These are phyloP conservation scores for Melampsora americana DNA, from an alignment of 1,284 basidiomycete species.

Conservation along the genomic window DNA sequence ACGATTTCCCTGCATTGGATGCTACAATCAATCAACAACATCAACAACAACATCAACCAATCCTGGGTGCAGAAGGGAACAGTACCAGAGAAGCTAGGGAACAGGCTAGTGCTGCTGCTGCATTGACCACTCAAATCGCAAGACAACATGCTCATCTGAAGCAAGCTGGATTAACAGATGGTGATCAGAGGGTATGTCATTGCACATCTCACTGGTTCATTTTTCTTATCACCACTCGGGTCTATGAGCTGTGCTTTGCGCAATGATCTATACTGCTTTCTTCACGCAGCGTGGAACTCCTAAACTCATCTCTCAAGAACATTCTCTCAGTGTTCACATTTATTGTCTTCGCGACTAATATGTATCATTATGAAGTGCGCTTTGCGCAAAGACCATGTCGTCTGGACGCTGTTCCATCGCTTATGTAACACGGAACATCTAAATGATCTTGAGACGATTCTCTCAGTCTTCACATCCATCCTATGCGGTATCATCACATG, in stretches of 20 bases:
- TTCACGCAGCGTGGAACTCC: too few species aligned
- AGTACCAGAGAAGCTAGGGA: slow-evolving; percentile 33
- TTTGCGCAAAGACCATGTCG: too few species aligned
- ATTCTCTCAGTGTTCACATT: too few species aligned
- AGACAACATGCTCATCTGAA: slow-evolving; percentile 40
- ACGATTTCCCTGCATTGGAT: slow-evolving; percentile 44
- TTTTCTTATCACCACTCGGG: not conserved
- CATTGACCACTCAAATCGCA: slow-evolving; percentile 37
- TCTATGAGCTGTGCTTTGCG: too few species aligned
- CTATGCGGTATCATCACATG: not conserved
- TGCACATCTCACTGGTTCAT: not conserved
- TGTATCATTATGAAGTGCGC: too few species aligned
- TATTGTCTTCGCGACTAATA: too few species aligned
- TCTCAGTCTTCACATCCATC: too few species aligned
- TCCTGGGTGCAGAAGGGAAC: slow-evolving; percentile 12
- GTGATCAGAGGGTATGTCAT: slow-evolving; percentile 32
- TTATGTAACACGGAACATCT: too few species aligned
- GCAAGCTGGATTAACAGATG: slow-evolving; percentile 15
- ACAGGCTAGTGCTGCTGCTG: slow-evolving; percentile 43
- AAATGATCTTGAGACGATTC: too few species aligned
- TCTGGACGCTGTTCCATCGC: too few species aligned
- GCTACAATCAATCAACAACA: slow-evolving; percentile 29
- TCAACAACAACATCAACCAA: slow-evolving; percentile 20
- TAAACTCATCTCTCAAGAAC: too few species aligned
- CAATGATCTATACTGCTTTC: too few species aligned